These are phyloP conservation scores for Didymella lethalis DNA, from an alignment of 2,329 filamentous ascomycete species.

Conservation along the genomic window DNA sequence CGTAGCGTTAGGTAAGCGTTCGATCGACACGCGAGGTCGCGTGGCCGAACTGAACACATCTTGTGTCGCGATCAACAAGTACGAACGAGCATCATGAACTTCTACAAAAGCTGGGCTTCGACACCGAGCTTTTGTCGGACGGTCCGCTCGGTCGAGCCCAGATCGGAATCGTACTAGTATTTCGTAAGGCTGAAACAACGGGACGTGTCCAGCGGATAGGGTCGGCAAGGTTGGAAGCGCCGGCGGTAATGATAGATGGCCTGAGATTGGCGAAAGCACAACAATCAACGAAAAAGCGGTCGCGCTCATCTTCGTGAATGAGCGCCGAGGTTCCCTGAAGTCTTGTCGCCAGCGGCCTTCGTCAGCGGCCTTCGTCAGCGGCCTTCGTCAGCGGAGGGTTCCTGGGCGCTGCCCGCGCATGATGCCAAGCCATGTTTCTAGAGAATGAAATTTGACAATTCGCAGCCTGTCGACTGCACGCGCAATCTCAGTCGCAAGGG, in stretches of 20 bases:
- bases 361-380: background rate
- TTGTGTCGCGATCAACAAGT: constrained; percentile 2
- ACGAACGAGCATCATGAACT: background rate
- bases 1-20: constrained; percentile 3
- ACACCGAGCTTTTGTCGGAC: constrained; percentile 1
- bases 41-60: constrained; percentile 6
- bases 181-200: constrained; percentile 11
- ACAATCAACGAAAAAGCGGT: background rate
- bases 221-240: constrained; percentile 5
- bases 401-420: background rate
- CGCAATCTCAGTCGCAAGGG: constrained; percentile 7
- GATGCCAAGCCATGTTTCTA: constrained; percentile 2
- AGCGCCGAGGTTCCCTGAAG: background rate
- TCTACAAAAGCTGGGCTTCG: background rate
- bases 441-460: background rate
- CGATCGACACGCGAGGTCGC: constrained; percentile 7
- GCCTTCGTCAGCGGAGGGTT: background rate
- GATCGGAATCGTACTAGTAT: constrained; percentile 2
- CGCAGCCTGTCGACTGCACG: background rate
- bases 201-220: constrained; percentile 1
- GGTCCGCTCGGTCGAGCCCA: constrained; percentile 3
- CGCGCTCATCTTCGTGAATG: background rate
- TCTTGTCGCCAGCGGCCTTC: background rate
- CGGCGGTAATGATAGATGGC: constrained; percentile 6
- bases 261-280: constrained; percentile 4